phyloP scores from a whole-genome alignment of 2,329 filamentous ascomycete species.

The Fusarium sp. region DNA sequence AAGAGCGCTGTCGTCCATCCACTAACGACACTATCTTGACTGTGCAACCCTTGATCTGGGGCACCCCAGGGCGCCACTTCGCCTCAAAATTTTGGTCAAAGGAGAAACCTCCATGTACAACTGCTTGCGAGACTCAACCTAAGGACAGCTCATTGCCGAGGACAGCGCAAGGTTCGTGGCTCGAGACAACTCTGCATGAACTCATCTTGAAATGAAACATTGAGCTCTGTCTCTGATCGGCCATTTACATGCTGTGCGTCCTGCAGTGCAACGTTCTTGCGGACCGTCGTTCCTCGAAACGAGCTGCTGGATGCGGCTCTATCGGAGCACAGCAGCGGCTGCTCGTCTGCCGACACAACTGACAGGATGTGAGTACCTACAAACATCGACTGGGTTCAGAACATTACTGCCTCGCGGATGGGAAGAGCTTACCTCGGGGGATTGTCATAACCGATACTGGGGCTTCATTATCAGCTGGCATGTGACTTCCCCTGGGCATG shows the following conservation, averaged over 20 bases:
- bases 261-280: slow-evolving; percentile 22
- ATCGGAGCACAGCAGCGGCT: slow-evolving; percentile 18
- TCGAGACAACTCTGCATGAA: neutral
- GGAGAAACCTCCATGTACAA: neutral
- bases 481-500: neutral
- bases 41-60: neutral
- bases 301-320: slow-evolving; percentile 25
- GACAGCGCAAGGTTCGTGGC: neutral
- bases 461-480: neutral
- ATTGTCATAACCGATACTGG: neutral
- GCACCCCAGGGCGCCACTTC: neutral
- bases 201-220: neutral
- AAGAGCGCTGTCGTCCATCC: neutral
- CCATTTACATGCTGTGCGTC: slow-evolving; percentile 13
- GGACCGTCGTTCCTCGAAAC: slow-evolving; percentile 8
- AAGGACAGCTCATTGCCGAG: neutral
- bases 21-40: neutral
- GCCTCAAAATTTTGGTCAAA: neutral
- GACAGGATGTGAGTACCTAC: neutral
- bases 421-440: neutral
- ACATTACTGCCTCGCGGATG: neutral
- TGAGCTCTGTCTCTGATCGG: slow-evolving; percentile 7
- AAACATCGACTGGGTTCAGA: neutral
- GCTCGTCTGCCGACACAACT: neutral
- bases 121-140: neutral